Percentiles rank a stretch among this genome's conserved stretches.
Conservation (phyloP, 441 rosid genomes). For the Kokia cookei region DNA sequence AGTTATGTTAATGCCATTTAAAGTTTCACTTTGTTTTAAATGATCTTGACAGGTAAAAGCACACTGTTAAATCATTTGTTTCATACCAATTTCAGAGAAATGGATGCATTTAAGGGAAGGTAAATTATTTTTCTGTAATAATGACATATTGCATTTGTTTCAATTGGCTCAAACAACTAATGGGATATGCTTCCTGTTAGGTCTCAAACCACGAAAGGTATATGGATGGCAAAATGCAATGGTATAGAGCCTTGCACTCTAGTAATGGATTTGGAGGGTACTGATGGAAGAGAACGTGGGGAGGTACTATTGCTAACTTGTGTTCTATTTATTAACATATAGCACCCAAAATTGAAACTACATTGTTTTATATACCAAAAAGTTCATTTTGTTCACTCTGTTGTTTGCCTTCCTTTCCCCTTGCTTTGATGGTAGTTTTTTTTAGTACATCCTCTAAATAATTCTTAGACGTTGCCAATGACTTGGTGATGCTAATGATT, state of each 20-base stretch:
- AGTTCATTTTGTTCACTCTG: background rate
- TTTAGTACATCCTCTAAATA: background rate
- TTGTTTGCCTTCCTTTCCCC: background rate
- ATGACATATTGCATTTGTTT: background rate
- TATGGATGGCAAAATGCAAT: constrained; percentile 88
- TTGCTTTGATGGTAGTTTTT: background rate
- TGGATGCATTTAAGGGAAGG: constrained; percentile 99
- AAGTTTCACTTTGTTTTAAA: constrained; percentile 17
- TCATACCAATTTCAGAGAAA: constrained; percentile 87
- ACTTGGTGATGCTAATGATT: background rate
- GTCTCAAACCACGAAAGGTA: constrained; percentile 98
- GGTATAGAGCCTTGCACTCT: constrained; percentile 96
- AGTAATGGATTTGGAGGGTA: constrained; percentile 99
- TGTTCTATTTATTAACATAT: background rate
- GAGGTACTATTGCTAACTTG: constrained; percentile 46
- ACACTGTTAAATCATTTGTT: constrained; percentile 88
- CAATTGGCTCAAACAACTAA: constrained; percentile 11
- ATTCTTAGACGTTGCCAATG: background rate
- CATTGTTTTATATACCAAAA: background rate
- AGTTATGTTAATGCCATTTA: background rate
- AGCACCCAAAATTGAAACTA: background rate
- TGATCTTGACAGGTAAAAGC: constrained; percentile 84
- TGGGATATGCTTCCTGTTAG: constrained; percentile 35
- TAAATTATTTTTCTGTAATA: constrained; percentile 21
- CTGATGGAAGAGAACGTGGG: constrained; percentile 99